Percentiles rank a stretch among this genome's conserved stretches.
Conservation (phyloP, 169 alveolate genomes). For the Plasmodium vivax region DNA sequence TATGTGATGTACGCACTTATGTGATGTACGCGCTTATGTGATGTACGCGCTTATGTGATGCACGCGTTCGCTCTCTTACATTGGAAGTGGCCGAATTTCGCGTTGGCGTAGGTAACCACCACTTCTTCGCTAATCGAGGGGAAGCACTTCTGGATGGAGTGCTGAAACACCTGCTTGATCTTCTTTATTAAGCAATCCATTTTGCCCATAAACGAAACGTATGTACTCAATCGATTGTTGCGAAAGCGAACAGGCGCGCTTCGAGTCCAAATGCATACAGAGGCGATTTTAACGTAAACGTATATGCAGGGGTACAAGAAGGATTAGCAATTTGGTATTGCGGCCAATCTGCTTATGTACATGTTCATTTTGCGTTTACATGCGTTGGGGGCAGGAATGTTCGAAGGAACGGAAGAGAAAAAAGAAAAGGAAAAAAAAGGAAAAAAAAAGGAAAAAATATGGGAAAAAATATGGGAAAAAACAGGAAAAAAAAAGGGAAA, state of each 20-base stretch:
- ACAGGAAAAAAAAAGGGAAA: neutral
- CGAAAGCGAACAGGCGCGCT: neutral
- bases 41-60: neutral
- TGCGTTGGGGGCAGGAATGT: neutral
- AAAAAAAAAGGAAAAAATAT: no score
- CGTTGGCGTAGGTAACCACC: constrained; percentile 55
- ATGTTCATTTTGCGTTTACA: neutral
- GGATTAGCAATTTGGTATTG: neutral
- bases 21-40: neutral
- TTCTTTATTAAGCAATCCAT: constrained; percentile 70
- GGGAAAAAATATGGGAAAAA: neutral
- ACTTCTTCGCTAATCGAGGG: constrained; percentile 64
- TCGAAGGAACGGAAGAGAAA: neutral
- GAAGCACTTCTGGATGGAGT: constrained; percentile 63
- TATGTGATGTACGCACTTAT: neutral
- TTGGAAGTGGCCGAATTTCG: constrained; percentile 60
- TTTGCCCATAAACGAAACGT: neutral
- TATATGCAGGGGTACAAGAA: neutral
- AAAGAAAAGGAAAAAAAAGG: neutral
- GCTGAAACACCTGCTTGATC: constrained; percentile 41
- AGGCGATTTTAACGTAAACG: neutral
- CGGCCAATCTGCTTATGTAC: neutral
- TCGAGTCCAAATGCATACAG: neutral
- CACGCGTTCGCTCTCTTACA: constrained; percentile 13
- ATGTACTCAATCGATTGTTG: neutral